Evolutionary conservation across 768 basidiomycete genomes (phyloP), one percentile per base, ranked within the genome.

Genomic region (Sporobolomyces roseus): DNA sequence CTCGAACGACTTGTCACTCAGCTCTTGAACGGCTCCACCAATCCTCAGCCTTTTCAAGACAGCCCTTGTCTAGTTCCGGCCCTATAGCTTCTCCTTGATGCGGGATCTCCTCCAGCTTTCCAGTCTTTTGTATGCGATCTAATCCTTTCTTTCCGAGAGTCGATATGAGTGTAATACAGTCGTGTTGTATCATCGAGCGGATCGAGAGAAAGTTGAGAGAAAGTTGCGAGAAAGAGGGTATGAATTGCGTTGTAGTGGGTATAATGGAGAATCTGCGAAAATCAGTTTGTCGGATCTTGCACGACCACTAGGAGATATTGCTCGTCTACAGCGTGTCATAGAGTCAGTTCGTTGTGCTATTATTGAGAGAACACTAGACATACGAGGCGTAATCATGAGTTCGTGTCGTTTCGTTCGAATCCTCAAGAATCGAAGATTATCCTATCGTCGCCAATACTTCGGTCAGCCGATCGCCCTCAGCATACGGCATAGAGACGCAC

Each of bases 381-480:
- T 29, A 79, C 80, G 79, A n/a, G 80, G 80, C 5, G 80, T 79
- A 52, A 81, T 79, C 74, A 81, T 80, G 21, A 81, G 74, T 65
- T 81, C 80, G 66, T 81, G 79, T 52, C 77, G 74, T 61, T 78
- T 79, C 29, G 80, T 81, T 38, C 80, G 75, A 68, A 81, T 78
- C 13, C 80, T 71, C 71, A 81, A 72, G 54, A 81, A 76, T 46
- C 73, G 77, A n/a, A 80, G 54, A 38, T 77, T 76, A 70, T 80
- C 80, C 80, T 81, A 62, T 27, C 49, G 25, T 7, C 5, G 25
- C n/a, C 49, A 29, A 50, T 25, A n/a, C n/a, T 25, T 27, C n/a
- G n/a, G 7, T 50, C n/a, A 50, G 49, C 12, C 12, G 45, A 12
- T 16, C 23, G 14, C 45, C 7, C 27, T 6, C 13, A 27, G 25